Evolutionary conservation across 495 filamentous ascomycete species (phyloP), one percentile per base, ranked within the genome.

Genomic region (Tricharina praecox): DNA sequence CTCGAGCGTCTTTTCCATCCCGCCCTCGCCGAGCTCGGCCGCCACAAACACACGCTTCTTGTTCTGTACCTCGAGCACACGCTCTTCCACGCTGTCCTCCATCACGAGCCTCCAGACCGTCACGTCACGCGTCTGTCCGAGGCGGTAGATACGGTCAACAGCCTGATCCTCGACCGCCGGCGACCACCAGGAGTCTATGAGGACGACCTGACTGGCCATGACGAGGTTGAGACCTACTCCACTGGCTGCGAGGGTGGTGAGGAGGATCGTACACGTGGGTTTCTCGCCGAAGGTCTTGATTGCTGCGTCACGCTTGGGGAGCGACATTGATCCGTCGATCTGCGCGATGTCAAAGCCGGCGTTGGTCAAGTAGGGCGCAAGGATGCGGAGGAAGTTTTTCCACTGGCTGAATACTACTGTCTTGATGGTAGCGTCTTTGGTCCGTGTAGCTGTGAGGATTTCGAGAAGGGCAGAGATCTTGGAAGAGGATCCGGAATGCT

Each of bases 81-180:
- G 68, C 56, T 94, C 82, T 62, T 96, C 87, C n/a, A 96, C 76
- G 18, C 71, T 83, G 15, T 70, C 75, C 47, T 93, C 81, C 70
- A 94, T 80, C 0, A 94, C 73, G 4, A 94, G 64, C 46, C 85
- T 68, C 72, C 81, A 88, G 3, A 94, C 81, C 1, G 75, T 83
- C 0, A 77, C 81, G 50, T 77, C 73, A 24, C 78, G 69, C 46
- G 70, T 87, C 64, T 96, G 87, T 2, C 87, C 87, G 0, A 94
- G 71, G 3, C 87, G 70, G 52, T 94, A 84, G 15, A 94, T 87
- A 0, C 87, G 77, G 58, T 96, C 87, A 2, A 94, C 73, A 21
- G 87, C 87, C 56, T 96, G 87, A 55, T 93, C 85, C 62, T 96
- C 87, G 49, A 93, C 87, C 0, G 85, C 86, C 0, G 85, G 84